Evolutionary conservation across 2,329 filamentous ascomycete genomes (phyloP).

Genomic region (Neophaeococcomyces mojaviensis): DNA sequence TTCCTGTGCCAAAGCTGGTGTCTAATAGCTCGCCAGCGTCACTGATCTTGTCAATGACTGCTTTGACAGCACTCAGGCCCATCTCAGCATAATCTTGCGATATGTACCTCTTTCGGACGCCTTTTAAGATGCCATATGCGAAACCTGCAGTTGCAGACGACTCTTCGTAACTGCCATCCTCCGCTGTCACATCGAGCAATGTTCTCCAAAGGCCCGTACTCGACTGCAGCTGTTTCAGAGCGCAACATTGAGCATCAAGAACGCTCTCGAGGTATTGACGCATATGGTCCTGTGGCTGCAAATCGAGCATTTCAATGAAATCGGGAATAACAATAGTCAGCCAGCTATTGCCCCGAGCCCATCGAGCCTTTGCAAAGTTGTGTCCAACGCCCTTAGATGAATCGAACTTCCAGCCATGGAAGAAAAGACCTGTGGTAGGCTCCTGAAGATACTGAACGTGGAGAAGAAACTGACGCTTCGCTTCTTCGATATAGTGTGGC

Average conservation of each 20-base stretch:
- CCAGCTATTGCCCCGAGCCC: constrained; percentile 57
- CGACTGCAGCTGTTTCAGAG: constrained; percentile 54
- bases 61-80: constrained; percentile 59
- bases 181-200: constrained; percentile 58
- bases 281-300: constrained; percentile 48
- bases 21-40: constrained; percentile 62
- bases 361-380: constrained; percentile 49
- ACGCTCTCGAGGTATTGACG: constrained; percentile 45
- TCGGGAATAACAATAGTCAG: constrained; percentile 77
- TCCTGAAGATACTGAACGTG: constrained; percentile 76
- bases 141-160: constrained; percentile 74
- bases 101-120: constrained; percentile 62
- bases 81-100: constrained; percentile 50
- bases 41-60: constrained; percentile 60
- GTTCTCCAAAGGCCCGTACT: constrained; percentile 65
- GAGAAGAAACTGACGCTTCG: constrained; percentile 67
- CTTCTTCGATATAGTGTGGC: constrained; percentile 68
- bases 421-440: constrained; percentile 63
- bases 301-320: constrained; percentile 64
- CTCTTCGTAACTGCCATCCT: constrained; percentile 66
- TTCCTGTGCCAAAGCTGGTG: constrained; percentile 70
- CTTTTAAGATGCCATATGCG: constrained; percentile 72
- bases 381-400: constrained; percentile 45
- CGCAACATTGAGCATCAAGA: constrained; percentile 61
- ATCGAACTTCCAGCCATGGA: constrained; percentile 75